Conservation (phyloP, 192 early-diverging fungal species). For the Paraglomus brasilianum region DNA sequence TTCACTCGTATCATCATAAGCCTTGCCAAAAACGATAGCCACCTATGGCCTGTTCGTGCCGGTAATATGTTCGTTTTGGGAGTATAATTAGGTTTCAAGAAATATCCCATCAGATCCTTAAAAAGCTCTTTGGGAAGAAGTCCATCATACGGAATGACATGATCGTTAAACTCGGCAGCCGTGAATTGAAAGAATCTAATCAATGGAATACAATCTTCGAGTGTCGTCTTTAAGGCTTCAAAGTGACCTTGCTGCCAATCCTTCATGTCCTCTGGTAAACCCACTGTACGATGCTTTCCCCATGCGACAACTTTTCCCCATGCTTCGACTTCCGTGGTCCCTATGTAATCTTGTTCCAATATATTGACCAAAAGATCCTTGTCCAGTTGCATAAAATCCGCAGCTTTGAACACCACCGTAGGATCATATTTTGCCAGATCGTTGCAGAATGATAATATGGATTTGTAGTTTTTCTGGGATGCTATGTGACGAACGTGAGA, state of each 20-base stretch:
- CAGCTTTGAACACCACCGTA: neutral
- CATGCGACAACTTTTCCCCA: conserved; percentile 16
- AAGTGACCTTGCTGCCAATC: neutral
- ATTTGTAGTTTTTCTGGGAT: conserved; percentile 14
- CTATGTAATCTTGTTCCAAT: conserved; percentile 17
- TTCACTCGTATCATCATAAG: no score
- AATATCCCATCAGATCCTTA: conserved; percentile 16
- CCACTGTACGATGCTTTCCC: neutral
- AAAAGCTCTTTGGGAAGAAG: conserved; percentile 1
- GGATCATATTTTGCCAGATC: conserved; percentile 6
- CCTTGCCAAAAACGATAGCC: no score
- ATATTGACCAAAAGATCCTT: neutral
- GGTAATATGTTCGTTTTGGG: no score
- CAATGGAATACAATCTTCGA: conserved; percentile 9
- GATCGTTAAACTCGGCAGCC: conserved; percentile 1
- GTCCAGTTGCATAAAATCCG: neutral
- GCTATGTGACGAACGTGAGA: neutral
- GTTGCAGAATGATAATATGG: conserved; percentile 8
- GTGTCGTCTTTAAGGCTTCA: neutral
- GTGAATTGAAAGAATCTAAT: conserved; percentile 14
- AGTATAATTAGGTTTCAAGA: conserved; percentile 2
- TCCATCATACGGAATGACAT: conserved; percentile 1
- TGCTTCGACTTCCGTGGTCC: conserved; percentile 1
- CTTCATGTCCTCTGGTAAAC: neutral
- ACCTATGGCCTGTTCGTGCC: no score